Evolutionary conservation across 768 basidiomycete species (phyloP), one percentile per base, ranked within the genome.

Genomic region (Terana coerulea): DNA sequence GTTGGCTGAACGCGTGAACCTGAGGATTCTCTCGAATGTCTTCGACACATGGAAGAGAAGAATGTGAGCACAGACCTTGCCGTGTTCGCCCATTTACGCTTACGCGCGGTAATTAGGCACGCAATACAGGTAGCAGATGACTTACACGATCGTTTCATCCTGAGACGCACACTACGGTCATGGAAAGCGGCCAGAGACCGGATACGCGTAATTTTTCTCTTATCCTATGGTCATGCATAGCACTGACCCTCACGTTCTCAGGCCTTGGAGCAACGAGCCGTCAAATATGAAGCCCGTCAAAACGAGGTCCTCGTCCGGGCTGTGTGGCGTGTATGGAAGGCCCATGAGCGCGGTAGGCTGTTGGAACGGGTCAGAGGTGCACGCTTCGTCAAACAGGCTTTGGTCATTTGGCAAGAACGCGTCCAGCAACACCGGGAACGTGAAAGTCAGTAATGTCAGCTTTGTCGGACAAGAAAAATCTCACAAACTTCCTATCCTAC

Each of bases 291-390:
- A 11, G 69, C 70, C 40, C 73, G 81, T 37, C 83, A 80, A 60
- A 80, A 88, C 49, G 72, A 71, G 47, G 69, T 83, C 12, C 72
- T 86, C 19, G 52, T 87, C 26, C 75, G 77, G 39, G 85, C 81
- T 25, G 69, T 84, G 40, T 66, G 75, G 59, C 72, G 81, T 41
- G 76, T 87, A 3, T 86, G 86, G 86, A 84, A 77, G 58, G 82
- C 86, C 19, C 78, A 77, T 33, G 84, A 85, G 59, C 77, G 82
- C 8, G 83, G 82, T 26, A 71, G 66, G 44, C 70, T 82, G 25
- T 70, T 88, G 10, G 78, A 78, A 51, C 74, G 77, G 40, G 78
- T 83, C 30, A 75, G 71, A 47, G 64, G 68, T 4, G 54, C 71
- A 17, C 73, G 80, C 29, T 57, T 82, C 7, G 47, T 78, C 39